phyloP scores from a whole-genome alignment of 805 yeast genomes.

The Myxozyma monticola region DNA sequence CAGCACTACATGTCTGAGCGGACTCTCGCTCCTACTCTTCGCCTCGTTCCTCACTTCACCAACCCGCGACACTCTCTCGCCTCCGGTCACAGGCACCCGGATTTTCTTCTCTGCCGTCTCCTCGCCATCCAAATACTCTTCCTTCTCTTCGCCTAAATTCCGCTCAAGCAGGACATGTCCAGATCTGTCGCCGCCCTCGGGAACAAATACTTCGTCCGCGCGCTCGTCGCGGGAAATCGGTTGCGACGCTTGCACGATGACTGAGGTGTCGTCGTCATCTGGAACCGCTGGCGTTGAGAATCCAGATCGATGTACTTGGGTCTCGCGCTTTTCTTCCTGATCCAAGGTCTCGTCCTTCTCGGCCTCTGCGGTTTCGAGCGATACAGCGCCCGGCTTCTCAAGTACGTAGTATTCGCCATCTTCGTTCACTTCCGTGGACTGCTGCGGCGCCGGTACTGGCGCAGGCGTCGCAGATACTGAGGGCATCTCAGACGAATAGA shows the following conservation, averaged over 20 bases:
- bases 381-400: slow-evolving; percentile 7
- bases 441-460: not conserved
- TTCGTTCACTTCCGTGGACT: slow-evolving; percentile 4
- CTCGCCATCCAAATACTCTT: slow-evolving; percentile 25
- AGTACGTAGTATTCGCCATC: slow-evolving; percentile 12
- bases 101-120: slow-evolving; percentile 17
- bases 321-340: slow-evolving; percentile 15
- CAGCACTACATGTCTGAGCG: slow-evolving; percentile 26
- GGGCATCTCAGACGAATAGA: not conserved
- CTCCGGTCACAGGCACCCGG: not conserved
- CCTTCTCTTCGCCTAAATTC: slow-evolving; percentile 20
- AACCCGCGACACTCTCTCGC: not conserved
- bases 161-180: slow-evolving; percentile 22
- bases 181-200: slow-evolving; percentile 18
- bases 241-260: slow-evolving; percentile 17
- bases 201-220: slow-evolving; percentile 19
- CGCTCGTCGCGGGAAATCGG: slow-evolving; percentile 10
- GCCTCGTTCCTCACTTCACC: slow-evolving; percentile 6
- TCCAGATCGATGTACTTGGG: no score
- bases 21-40: slow-evolving; percentile 14
- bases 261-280: slow-evolving; percentile 19
- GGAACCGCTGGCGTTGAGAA: no score
- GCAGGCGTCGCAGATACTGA: not conserved
- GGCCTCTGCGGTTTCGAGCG: slow-evolving; percentile 9
- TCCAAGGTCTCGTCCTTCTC: slow-evolving; percentile 15